Base-by-base conservation (phyloP, 2,329 filamentous ascomycete species). In the Fusarium sp. region DNA sequence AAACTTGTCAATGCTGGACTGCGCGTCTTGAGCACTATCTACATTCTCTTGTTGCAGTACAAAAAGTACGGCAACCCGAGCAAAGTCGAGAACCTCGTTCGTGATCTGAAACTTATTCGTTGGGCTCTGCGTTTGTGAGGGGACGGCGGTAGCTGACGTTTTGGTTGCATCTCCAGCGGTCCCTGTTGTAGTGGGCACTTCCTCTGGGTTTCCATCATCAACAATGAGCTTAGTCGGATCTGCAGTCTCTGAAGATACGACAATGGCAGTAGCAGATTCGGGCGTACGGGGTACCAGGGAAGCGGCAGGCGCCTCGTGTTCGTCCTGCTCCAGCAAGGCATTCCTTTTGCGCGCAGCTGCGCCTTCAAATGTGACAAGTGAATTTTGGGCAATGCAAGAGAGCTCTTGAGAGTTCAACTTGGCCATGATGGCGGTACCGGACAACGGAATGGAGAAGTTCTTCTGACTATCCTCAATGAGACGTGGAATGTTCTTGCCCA, bases 301-400 rank as follows among this genome's bases (percentile, higher is more conserved):
- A 24, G 66, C 55, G 24, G 59, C 47, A n/a, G 52, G 50, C 10
- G 59, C 42, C 43, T 66, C 59, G n/a, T 59, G 50, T 29, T 70
- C 67, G 15, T 69, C 72, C 20, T 70, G 69, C 42, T 77, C 73
- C 8, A 76, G 67, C 18, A 77, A 65, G 7, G 70, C 74, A 16
- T 72, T 75, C 20, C 79, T 79, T 16, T 76, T 70, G 30, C 83
- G 80, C 6, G 80, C 77, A 4, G 82, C 80, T 59, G 80, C 79
- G 7, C 90, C 91, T 72, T 92, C 88, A 79, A 98, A 97, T 0
- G 92, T 94, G 18, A 98, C 91, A 6, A 99, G 85, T 0, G 94
- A 91, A 75, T 98, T 98, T 78, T 98, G 92, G 0, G 91, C 89
- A 11, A 89, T 89, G 79, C 96, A 99, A 58, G 92, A 94, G 18